Conservation (phyloP, 352 stramenopile species). For the Pseudoperonospora humuli region DNA sequence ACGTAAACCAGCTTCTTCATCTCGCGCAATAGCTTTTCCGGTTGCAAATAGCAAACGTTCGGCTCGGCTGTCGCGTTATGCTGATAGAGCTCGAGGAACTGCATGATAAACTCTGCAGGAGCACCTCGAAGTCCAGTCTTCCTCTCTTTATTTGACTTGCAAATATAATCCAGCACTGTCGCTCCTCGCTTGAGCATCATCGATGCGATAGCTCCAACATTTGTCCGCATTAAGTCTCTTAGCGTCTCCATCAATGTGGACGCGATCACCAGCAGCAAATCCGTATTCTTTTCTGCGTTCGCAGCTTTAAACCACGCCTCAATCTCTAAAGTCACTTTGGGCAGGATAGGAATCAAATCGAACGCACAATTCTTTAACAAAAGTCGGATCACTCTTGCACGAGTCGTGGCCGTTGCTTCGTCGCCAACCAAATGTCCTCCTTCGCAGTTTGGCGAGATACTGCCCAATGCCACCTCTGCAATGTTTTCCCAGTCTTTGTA, state of each 20-base stretch:
- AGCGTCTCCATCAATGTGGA: conserved; percentile 44
- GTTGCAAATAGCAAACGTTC: conserved; percentile 27
- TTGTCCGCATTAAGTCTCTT: conserved; percentile 34
- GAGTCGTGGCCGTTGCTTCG: conserved; percentile 16
- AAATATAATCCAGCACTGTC: conserved; percentile 54
- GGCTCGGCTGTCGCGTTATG: conserved; percentile 33
- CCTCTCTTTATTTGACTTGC: conserved; percentile 42
- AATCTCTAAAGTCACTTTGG: conserved; percentile 36
- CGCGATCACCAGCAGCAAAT: conserved; percentile 37
- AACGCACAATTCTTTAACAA: conserved; percentile 54
- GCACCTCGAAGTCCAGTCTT: conserved; percentile 26
- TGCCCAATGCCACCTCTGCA: conserved; percentile 46
- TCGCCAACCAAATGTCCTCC: conserved; percentile 7
- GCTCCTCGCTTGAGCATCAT: conserved; percentile 34
- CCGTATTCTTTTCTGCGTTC: conserved; percentile 16
- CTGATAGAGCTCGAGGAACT: conserved; percentile 50
- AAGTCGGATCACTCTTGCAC: conserved; percentile 30
- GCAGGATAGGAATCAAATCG: conserved; percentile 40
- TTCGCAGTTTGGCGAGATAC: conserved; percentile 26
- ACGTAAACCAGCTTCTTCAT: conserved; percentile 35
- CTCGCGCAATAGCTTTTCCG: conserved; percentile 27
- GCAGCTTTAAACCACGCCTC: conserved; percentile 40
- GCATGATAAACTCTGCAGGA: conserved; percentile 47
- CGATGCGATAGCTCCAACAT: conserved; percentile 37
- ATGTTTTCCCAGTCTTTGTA: conserved; percentile 41